Base-by-base conservation (phyloP, 106 monocot genomes). In the Acorus gramineus region DNA sequence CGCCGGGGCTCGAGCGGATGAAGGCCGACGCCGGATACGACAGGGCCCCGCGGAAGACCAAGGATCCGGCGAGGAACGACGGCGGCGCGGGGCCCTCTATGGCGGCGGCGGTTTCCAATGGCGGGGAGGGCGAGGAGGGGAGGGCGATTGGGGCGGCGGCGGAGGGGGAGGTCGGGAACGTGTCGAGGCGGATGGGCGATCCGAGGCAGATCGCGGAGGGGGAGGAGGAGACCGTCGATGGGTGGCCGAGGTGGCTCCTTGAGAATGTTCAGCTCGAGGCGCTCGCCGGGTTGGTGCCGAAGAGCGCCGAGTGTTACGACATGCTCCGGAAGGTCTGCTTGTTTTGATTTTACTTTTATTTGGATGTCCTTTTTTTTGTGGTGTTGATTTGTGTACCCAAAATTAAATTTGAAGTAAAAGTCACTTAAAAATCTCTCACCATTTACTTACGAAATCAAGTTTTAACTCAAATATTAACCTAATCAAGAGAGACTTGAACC, bases 251-350 rank as follows among this genome's bases (percentile, higher is more conserved):
- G 14, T 71, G 75, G 75, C 63, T 75, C 7, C 46, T 46, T 9
- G 62, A 71, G 7, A 71, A 75, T 11, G 49, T 71, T 8, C 66
- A 70, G 2, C 44, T 2, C 12, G 63, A 67, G 66, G 62, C 54
- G 10, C 75, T 80, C 10, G 71, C 48, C 7, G 70, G 67, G 11
- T 12, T 74, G 48, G 69, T 74, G 12, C 74, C 74, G 4, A 63
- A 50, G 60, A 79, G 79, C 14, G 79, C 73, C 4, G 79, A 79
- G 8, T 64, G 57, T 7, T 79, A 79, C 48, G 74, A 69, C 4
- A 79, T 68, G 65, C 50, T 79, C 5, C 65, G 28, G 59, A 79
- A 79, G 74, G 79, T 79, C 4, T 61, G 44, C 3, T 9, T 11
- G 6, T 64, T 42, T 10, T 57, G 6, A 7, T 7, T 12, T 46